Evolutionary conservation across 495 filamentous ascomycete species (phyloP).

Genomic region (Rostrohypoxylon terebratum): DNA sequence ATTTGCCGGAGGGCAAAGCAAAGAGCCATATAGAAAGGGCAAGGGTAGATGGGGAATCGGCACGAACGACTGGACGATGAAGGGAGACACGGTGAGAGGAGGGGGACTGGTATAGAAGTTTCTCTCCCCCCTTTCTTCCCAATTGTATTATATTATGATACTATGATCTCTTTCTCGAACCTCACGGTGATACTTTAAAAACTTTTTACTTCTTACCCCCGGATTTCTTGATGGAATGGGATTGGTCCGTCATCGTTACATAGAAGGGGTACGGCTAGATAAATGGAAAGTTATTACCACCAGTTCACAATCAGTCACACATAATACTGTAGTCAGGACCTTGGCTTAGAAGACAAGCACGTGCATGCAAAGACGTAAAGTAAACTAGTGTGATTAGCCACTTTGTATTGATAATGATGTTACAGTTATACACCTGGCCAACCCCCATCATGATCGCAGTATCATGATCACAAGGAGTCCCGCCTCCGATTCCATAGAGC

Average conservation of each 20-base stretch:
- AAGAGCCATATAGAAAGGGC: constrained; percentile 9
- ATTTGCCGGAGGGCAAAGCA: constrained; percentile 16
- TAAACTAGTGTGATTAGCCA: constrained; percentile 19
- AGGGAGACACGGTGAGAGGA: neutral
- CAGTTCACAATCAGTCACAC: neutral
- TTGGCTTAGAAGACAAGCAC: neutral
- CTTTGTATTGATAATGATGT: constrained; percentile 40
- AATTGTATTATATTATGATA: constrained; percentile 24
- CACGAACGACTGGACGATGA: constrained; percentile 24
- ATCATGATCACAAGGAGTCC: neutral
- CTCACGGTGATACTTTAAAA: constrained; percentile 2
- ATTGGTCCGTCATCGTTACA: constrained; percentile 16
- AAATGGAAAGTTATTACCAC: constrained; percentile 20
- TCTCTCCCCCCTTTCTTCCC: neutral
- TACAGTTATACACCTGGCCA: constrained; percentile 39
- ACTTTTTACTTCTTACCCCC: neutral
- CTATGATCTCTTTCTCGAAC: constrained; percentile 9
- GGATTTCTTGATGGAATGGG: constrained; percentile 16
- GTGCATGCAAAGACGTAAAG: neutral
- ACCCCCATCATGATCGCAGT: neutral
- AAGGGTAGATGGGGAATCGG: constrained; percentile 27
- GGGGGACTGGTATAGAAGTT: too few relatives aligned
- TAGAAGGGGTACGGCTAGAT: constrained; percentile 25
- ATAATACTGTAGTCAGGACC: neutral
- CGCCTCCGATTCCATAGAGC: constrained; percentile 6